Evolutionary conservation across 176 grass and related monocot genomes (phyloP), one percentile per base, ranked within the genome.

Genomic region (Phoenix roebelenii): DNA sequence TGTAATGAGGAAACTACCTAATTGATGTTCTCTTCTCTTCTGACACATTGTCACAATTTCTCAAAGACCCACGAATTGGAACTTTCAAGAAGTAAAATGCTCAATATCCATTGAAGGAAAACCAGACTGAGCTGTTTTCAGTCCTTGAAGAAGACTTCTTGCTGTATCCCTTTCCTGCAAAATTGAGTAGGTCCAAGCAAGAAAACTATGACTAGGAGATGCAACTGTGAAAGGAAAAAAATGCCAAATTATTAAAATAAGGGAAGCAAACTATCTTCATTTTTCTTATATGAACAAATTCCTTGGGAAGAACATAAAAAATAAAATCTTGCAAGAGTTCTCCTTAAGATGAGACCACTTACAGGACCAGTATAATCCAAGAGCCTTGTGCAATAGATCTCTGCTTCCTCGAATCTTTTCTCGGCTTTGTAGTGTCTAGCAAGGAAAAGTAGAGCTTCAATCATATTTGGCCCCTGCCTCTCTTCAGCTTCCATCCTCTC

Each of bases 321-420:
- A 44, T 14, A 44, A 44, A 44, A 44, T 44, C 1, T 9, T 44
- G 35, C 14, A 44, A 44, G 35, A 44, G 35, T 44, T 44, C 35
- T 3, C 7, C 32, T 44, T 12, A 50, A 51, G 22, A 23, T 48
- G 24, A 73, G 30, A 58, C 51, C 65, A 74, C 88, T 76, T 92
- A 98, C 93, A 5, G 88, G 94, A 65, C 88, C 94, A 71, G 94
- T 92, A 73, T 84, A 92, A 76, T 98, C 94, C 56, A 98, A 72
- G 28, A 98, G 76, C 63, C 88, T 79, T 66, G 88, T 98, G 70
- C 87, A 90, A 25, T 98, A 98, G 59, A 77, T 68, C 30, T 98
- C 79, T 39, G 85, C 84, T 70, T 93, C 94, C 60, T 98, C 88
- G 9, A 88, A 89, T 58, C 76, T 79, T 54, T 77, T 57, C 35